Evolutionary conservation across 495 filamentous ascomycete species (phyloP).

Genomic region (Neurospora sp.): DNA sequence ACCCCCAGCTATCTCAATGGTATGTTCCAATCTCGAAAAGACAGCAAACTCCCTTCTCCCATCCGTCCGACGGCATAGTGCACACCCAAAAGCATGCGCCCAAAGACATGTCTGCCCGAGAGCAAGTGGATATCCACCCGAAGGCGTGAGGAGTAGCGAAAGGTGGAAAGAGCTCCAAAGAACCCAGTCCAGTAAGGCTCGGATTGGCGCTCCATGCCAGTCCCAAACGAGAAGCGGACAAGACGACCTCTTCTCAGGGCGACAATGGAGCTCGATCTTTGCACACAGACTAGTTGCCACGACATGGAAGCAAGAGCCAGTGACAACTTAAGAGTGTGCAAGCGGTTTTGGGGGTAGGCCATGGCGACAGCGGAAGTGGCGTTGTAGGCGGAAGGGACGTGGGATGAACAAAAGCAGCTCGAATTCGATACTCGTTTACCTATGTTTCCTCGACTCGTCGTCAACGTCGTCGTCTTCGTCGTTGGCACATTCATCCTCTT

Average conservation of each 20-base stretch:
- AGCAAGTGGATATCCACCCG: background rate
- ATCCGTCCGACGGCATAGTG: background rate
- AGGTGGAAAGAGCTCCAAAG: conserved; percentile 6
- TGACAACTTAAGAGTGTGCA: conserved; percentile 96
- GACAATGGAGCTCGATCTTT: conserved; percentile 52
- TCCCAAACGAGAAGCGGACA: conserved; percentile 22
- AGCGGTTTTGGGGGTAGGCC: conserved; percentile 6
- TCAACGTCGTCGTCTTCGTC: conserved; percentile 47
- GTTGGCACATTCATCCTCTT: conserved; percentile 55
- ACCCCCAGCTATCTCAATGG: background rate
- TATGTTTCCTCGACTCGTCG: conserved; percentile 18
- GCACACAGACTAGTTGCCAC: conserved; percentile 94
- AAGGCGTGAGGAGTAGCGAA: background rate
- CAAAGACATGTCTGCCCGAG: background rate
- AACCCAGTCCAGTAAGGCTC: conserved; percentile 5
- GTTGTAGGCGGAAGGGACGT: background rate
- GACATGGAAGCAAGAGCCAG: conserved; percentile 54
- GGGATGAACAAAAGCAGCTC: background rate
- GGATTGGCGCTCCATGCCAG: conserved; percentile 13
- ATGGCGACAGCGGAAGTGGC: background rate
- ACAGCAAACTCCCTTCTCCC: background rate
- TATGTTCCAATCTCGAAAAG: background rate
- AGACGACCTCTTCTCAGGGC: conserved; percentile 32
- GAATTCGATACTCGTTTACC: background rate
- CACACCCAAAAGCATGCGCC: background rate